Base-by-base conservation (phyloP, 768 basidiomycete species). In the Podaxis sp. region DNA sequence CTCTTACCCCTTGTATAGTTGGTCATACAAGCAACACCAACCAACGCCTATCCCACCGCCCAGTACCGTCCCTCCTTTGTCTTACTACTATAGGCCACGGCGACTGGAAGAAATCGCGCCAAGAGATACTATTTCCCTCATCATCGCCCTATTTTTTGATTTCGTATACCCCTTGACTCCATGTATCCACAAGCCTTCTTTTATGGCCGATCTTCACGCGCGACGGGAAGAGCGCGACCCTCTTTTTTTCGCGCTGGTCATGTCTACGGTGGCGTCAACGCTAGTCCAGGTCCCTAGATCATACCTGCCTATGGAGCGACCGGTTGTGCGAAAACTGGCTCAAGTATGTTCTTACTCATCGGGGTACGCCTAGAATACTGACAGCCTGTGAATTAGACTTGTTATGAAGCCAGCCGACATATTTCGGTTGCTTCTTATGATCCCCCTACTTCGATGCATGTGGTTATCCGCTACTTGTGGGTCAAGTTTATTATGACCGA, bases 81-180 rank as follows among this genome's bases (percentile, higher is more conserved):
- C 88, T 0, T 84, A 84, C 70, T 88, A 88, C 71, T 88, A 87
- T 70, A 84, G 87, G n/a, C 83, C 88, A 1, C 88, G 88, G 69
- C 82, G 90, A 37, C 78, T 96, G 51, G 91, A 95, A 70, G 87
- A 91, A 64, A 85, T 95, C 58, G 90, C 93, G 10, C 90, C 91
- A 20, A 82, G 91, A 58, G 89, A 91, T 62, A 90, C 88, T 4
- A 87, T 95, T 53, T 84, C 86, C 44, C 85, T 91, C 63, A 90
- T 96, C 67, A 87, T 95, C 65, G 83, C 89, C 41, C 84, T 96
- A 12, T 97, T 94, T 78, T 96, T 96, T 72, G 95, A 96, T 73
- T 96, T 93, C 71, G 92, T 96, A 53, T 95, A 95, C 74, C 90
- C 92, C 8, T 82, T 96, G 36, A 96, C 92, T 8, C 95, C 95